Conservation (phyloP, 495 filamentous ascomycete genomes). For the Penicillium canariense region DNA sequence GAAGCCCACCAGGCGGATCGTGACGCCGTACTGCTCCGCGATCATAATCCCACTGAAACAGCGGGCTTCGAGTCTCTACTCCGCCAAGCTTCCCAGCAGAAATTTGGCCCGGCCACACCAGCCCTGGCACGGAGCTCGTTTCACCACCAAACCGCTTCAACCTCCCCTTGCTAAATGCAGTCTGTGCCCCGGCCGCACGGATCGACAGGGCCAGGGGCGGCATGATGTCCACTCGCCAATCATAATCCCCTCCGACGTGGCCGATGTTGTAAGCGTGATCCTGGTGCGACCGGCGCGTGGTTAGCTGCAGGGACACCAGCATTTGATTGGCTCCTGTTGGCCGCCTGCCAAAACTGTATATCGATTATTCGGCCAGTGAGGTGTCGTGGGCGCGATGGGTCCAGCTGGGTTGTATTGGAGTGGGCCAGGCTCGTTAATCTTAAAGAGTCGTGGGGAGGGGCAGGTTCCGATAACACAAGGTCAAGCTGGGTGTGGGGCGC, state of each 20-base stretch:
- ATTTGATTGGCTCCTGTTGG: not conserved
- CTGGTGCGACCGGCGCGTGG: constrained; percentile 20
- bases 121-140: constrained; percentile 9
- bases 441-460: not conserved
- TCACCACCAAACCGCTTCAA: constrained; percentile 17
- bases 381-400: not conserved
- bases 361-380: not conserved
- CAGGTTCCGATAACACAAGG: not conserved
- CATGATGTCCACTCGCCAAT: constrained; percentile 14
- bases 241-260: constrained; percentile 1
- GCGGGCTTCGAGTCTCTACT: constrained; percentile 3
- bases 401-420: not conserved
- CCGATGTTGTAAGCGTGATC: constrained; percentile 13
- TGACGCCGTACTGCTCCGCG: constrained; percentile 3
- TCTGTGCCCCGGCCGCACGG: constrained; percentile 17
- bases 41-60: constrained; percentile 20
- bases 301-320: constrained; percentile 13
- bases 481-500: not conserved
- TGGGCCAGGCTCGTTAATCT: constrained; percentile 1
- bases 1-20: not conserved
- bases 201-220: constrained; percentile 23
- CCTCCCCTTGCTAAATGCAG: constrained; percentile 14
- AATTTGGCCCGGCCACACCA: not conserved
- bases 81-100: not conserved
- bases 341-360: not conserved